These are phyloP conservation scores for Aspergillus chevalieri DNA, from an alignment of 2,329 filamentous ascomycete species.

Conservation along the genomic window DNA sequence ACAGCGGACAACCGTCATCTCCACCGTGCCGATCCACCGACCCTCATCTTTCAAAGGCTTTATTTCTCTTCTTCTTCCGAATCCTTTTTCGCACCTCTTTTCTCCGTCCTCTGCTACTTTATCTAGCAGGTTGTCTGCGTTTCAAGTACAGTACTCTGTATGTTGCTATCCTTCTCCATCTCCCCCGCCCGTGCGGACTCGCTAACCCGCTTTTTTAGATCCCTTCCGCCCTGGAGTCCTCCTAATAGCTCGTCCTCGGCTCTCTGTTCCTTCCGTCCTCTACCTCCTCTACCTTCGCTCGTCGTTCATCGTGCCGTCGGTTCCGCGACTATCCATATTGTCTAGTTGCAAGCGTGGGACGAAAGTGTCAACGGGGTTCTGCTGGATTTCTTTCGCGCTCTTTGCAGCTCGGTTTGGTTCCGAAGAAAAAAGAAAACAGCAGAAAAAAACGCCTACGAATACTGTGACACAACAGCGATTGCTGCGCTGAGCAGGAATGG, in stretches of 20 bases:
- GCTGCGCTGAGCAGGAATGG: slow-evolving; percentile 29
- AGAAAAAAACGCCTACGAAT: slow-evolving; percentile 1
- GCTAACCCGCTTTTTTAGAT: slow-evolving; percentile 4
- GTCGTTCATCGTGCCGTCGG: neutral
- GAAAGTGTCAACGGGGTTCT: too few species aligned
- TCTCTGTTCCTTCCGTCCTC: slow-evolving; percentile 5
- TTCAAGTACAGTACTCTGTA: neutral
- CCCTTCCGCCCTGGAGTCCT: neutral
- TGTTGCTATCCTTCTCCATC: neutral
- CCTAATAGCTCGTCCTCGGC: slow-evolving; percentile 4
- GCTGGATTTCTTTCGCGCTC: neutral
- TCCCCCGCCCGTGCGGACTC: neutral
- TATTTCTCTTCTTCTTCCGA: slow-evolving; percentile 11
- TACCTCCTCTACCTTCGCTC: neutral
- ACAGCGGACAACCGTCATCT: slow-evolving; percentile 13
- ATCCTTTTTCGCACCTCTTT: slow-evolving; percentile 10
- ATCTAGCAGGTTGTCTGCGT: slow-evolving; percentile 9
- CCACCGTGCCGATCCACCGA: slow-evolving; percentile 25
- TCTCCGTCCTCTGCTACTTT: slow-evolving; percentile 10
- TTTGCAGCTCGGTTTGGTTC: neutral
- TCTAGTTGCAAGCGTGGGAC: too few species aligned
- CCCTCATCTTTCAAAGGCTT: slow-evolving; percentile 22
- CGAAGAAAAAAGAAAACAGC: neutral
- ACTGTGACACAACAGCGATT: slow-evolving; percentile 17
- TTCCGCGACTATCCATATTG: neutral